Conservation (phyloP, 441 rosid species). For the Biscutella auriculata region DNA sequence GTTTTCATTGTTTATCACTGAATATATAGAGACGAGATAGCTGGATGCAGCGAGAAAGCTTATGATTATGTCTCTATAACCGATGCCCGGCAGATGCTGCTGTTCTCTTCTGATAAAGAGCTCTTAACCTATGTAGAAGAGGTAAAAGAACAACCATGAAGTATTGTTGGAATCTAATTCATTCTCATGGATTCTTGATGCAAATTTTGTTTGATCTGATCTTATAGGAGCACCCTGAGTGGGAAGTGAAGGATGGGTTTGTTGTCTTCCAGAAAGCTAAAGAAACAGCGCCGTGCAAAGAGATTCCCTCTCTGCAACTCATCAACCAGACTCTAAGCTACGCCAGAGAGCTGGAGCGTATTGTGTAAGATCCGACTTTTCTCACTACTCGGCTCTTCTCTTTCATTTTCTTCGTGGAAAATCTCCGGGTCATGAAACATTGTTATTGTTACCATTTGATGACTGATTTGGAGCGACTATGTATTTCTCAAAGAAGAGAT, state of each 20-base stretch:
- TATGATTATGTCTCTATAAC: constrained; percentile 62
- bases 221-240: constrained; percentile 70
- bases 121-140: constrained; percentile 58
- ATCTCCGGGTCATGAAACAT: neutral
- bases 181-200: neutral
- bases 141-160: constrained; percentile 24
- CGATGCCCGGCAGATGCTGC: constrained; percentile 68
- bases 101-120: constrained; percentile 66
- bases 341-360: constrained; percentile 92
- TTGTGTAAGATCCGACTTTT: constrained; percentile 35
- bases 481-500: neutral
- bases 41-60: constrained; percentile 98
- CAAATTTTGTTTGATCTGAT: neutral
- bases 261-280: constrained; percentile 83
- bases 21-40: constrained; percentile 69
- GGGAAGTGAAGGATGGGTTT: constrained; percentile 68
- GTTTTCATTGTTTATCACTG: neutral
- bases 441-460: constrained; percentile 10
- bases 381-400: neutral
- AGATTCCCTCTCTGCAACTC: constrained; percentile 86
- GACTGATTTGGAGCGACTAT: neutral
- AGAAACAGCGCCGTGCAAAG: constrained; percentile 72
- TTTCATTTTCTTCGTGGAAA: neutral
- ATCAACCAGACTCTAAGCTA: constrained; percentile 91
- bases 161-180: neutral